A percentile compares a stretch with the other conserved stretches of the same genome.
Conservation (phyloP, 805 yeast genomes). For the Debaryomyces hansenii region DNA sequence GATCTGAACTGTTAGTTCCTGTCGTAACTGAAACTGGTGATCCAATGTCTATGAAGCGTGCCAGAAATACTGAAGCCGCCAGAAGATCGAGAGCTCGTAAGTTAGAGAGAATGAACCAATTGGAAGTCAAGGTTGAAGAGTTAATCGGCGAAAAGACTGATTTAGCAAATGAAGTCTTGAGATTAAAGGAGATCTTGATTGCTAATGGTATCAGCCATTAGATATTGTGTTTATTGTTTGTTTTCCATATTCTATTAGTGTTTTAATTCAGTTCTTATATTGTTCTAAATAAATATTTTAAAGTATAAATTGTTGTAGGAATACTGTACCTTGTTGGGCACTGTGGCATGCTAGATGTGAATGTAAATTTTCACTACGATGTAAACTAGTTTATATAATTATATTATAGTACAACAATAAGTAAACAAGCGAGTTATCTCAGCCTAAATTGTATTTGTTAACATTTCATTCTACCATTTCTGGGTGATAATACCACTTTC, state of each 20-base stretch:
- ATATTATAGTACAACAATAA: too few relatives aligned
- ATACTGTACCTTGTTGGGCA: too few relatives aligned
- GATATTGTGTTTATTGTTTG: neutral
- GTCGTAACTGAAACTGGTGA: constrained; percentile 56
- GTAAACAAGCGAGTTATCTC: too few relatives aligned
- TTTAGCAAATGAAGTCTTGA: constrained; percentile 62
- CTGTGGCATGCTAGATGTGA: too few relatives aligned
- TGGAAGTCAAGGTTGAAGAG: constrained; percentile 74
- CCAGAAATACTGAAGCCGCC: constrained; percentile 97
- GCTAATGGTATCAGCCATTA: constrained; percentile 19
- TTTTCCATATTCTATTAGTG: neutral
- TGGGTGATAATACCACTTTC: too few relatives aligned
- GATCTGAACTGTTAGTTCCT: constrained; percentile 71
- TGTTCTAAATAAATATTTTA: neutral
- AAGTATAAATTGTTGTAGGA: too few relatives aligned
- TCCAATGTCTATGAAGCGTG: constrained; percentile 80
- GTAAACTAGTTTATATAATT: too few relatives aligned
- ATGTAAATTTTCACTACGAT: too few relatives aligned
- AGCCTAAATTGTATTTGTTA: too few relatives aligned
- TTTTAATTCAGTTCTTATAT: neutral
- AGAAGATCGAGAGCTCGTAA: constrained; percentile 93
- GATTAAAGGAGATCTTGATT: constrained; percentile 53
- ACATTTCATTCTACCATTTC: too few relatives aligned
- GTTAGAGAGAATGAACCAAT: constrained; percentile 80
- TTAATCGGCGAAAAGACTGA: constrained; percentile 58